A percentile compares a stretch with the other conserved stretches of the same genome.
These are phyloP conservation scores for Rubroshorea leprosula DNA, from an alignment of 345 rosid species.

Conservation along the genomic window DNA sequence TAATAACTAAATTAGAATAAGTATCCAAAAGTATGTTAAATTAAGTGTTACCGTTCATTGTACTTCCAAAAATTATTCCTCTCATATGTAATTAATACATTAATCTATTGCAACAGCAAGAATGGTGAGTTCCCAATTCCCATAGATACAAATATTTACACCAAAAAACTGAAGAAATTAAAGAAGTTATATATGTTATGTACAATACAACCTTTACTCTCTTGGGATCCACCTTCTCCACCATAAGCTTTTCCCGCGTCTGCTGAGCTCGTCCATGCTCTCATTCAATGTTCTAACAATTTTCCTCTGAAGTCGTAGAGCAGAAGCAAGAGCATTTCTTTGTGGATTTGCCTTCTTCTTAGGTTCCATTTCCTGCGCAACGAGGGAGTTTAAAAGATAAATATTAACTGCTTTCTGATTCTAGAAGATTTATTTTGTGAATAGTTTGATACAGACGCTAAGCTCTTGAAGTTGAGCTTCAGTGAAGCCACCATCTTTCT, in stretches of 20 bases:
- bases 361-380: slow-evolving; percentile 60
- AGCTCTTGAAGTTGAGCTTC: slow-evolving; percentile 91
- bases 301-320: slow-evolving; percentile 73
- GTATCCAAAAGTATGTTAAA: no score
- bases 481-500: slow-evolving; percentile 89
- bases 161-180: background rate
- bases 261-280: slow-evolving; percentile 73
- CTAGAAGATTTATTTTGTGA: background rate
- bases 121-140: no score
- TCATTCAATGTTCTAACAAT: slow-evolving; percentile 55
- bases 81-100: no score
- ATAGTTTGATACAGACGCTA: slow-evolving; percentile 38
- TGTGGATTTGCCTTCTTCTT: slow-evolving; percentile 48
- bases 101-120: slow-evolving; percentile 13
- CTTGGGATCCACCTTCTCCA: slow-evolving; percentile 97
- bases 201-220: no score
- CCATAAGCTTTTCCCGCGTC: slow-evolving; percentile 75
- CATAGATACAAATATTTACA: slow-evolving; percentile 27
- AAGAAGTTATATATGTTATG: slow-evolving; percentile 12
- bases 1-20: no score
- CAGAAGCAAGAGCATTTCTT: slow-evolving; percentile 78
- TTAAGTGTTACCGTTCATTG: no score
- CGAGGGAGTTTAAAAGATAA: no score
- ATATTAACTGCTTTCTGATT: no score
- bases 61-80: no score